These are phyloP conservation scores for Podaxis sp. DNA, from an alignment of 768 basidiomycete genomes.

Conservation along the genomic window DNA sequence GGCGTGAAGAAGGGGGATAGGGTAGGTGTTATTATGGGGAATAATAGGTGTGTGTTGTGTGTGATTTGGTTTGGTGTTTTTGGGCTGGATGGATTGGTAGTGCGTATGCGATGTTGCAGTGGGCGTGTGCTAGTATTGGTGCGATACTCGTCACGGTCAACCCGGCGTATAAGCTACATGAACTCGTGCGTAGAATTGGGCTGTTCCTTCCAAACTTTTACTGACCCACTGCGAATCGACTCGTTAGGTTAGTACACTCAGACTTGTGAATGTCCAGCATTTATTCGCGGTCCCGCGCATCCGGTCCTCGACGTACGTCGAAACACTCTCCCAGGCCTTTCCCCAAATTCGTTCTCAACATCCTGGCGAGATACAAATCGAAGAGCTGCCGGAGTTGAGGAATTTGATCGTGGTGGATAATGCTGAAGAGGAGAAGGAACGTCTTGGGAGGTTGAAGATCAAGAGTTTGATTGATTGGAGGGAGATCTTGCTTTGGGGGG, in stretches of 20 bases:
- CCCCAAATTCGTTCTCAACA: constrained; percentile 48
- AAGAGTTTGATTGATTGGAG: constrained; percentile 66
- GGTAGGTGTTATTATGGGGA: constrained; percentile 82
- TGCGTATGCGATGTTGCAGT: constrained; percentile 78
- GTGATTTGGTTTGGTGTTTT: background rate
- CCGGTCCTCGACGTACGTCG: constrained; percentile 61
- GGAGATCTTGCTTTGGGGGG: constrained; percentile 69
- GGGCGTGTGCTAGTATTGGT: constrained; percentile 86
- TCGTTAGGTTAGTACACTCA: constrained; percentile 56
- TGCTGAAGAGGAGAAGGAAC: constrained; percentile 32
- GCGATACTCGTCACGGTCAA: constrained; percentile 82
- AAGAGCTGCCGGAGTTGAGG: constrained; percentile 56
- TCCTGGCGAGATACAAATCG: constrained; percentile 57
- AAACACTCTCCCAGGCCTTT: constrained; percentile 54
- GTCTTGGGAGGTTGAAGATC: constrained; percentile 40
- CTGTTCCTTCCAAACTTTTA: background rate
- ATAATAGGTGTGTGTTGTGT: constrained; percentile 60
- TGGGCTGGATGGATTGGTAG: constrained; percentile 31
- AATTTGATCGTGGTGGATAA: constrained; percentile 72
- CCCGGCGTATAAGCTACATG: constrained; percentile 71
- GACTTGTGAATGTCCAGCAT: constrained; percentile 63
- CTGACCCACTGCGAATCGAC: constrained; percentile 6
- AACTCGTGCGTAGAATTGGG: constrained; percentile 53
- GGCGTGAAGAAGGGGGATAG: constrained; percentile 76
- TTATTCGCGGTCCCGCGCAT: constrained; percentile 72